Base-by-base conservation (phyloP, 805 yeast genomes). In the Nakazawaea siamensis region DNA sequence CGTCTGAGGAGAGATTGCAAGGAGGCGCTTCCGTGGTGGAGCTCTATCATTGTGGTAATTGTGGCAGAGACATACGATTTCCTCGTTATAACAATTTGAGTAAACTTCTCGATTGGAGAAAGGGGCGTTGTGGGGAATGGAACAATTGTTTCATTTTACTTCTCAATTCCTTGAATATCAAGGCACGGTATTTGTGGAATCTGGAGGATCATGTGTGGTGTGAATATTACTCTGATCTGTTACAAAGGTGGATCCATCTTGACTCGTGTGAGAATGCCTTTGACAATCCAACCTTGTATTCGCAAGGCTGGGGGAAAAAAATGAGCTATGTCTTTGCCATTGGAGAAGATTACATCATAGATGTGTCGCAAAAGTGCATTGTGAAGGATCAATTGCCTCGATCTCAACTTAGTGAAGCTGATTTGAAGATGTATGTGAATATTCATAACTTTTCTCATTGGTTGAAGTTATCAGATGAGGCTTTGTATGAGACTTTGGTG, bases 201-300 rank as follows among this genome's bases (percentile, higher is more conserved):
- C 62, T 71, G 6, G 97, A 90, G 52, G 97, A 90, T 52, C 97
- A 90, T 53, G 97, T 85, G 1, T 90, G 97, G 97, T 81, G 94
- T 48, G 97, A 90, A 50, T 80, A 81, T 47, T 88, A 74, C 52
- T 82, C 94, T 1, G 53, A 47, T 0, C 48, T 58, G 15, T 61
- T 72, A 43, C 55, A 67, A 29, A 57, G 86, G 36, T 90, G 97
- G 97, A 66, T 88, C 14, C 97, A 90, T 54, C 60, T 83, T 13
- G 97, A 88, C 49, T 73, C 85, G 7, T 90, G 97, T 53, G 97
- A 88, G 47, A 79, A 75, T 31, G 77, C 88, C 0, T 86, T 67
- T 57, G 94, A 90, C 54, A 73, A 84, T 41, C 97, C 97, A 0
- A 52, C 63, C 16, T 59, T 87, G 12, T 88, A 88, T 50, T 70